Conservation (phyloP, 192 early-diverging fungal genomes). For the Coemansia sp. region DNA sequence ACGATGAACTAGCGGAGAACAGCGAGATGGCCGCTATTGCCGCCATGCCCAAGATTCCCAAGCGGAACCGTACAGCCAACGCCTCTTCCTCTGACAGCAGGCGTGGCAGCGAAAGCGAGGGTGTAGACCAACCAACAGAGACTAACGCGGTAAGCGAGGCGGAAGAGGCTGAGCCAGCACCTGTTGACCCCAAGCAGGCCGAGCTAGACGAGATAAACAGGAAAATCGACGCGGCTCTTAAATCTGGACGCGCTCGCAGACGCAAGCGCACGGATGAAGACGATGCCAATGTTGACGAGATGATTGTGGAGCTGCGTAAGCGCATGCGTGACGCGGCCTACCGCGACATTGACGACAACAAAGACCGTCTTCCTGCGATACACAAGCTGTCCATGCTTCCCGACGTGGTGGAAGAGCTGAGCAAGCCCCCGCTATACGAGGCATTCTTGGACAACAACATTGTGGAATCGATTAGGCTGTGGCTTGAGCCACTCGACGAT, state of each 20-base stretch:
- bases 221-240: conserved; percentile 49
- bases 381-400: conserved; percentile 59
- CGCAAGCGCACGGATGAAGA: conserved; percentile 57
- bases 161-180: conserved; percentile 8
- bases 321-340: conserved; percentile 59
- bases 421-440: conserved; percentile 65
- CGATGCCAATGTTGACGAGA: conserved; percentile 55
- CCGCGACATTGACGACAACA: conserved; percentile 57
- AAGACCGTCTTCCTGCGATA: conserved; percentile 54
- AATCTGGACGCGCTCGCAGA: conserved; percentile 41
- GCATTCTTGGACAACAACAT: conserved; percentile 85
- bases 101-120: background rate
- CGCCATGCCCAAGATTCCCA: conserved; percentile 53
- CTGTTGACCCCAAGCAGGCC: conserved; percentile 50
- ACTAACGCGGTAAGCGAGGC: conserved; percentile 6
- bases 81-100: background rate
- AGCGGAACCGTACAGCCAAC: conserved; percentile 14
- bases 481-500: conserved; percentile 91
- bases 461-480: conserved; percentile 80
- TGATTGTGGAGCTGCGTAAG: conserved; percentile 50
- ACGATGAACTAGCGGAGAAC: background rate
- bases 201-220: conserved; percentile 50
- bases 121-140: background rate
- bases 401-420: conserved; percentile 49
- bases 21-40: conserved; percentile 11